These are phyloP conservation scores for Trichoderma atrobrunneum DNA, from an alignment of 2,329 filamentous ascomycete genomes.

Conservation along the genomic window DNA sequence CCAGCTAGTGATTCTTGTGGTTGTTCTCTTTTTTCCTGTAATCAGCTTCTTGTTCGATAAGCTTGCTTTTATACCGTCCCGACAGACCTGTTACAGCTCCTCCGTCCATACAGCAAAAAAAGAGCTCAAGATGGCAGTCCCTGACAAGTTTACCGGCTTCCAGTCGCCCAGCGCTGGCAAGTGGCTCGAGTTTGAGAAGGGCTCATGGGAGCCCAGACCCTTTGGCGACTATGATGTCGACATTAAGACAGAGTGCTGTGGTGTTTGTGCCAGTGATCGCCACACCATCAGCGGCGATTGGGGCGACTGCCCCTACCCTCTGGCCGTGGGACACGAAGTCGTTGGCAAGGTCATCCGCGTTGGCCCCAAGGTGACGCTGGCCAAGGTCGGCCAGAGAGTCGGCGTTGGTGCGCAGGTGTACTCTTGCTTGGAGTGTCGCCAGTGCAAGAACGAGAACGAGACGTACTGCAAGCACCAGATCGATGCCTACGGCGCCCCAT, in stretches of 20 bases:
- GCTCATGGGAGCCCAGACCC: constrained; percentile 77
- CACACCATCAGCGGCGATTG: constrained; percentile 69
- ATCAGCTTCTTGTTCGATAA: neutral
- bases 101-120: neutral
- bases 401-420: constrained; percentile 57
- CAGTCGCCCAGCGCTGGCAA: constrained; percentile 54
- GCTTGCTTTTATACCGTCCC: neutral
- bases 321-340: constrained; percentile 71
- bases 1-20: neutral
- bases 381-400: constrained; percentile 57
- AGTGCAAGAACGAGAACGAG: constrained; percentile 41
- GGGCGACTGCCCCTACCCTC: constrained; percentile 60
- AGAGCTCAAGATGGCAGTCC: constrained; percentile 47
- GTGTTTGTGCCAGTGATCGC: constrained; percentile 70
- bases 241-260: constrained; percentile 79
- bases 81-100: neutral
- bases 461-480: constrained; percentile 40
- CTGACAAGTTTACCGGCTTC: constrained; percentile 61
- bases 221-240: constrained; percentile 87
- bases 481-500: constrained; percentile 51
- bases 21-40: neutral
- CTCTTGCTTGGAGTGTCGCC: constrained; percentile 47
- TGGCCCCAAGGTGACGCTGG: constrained; percentile 48
- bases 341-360: constrained; percentile 67
- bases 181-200: constrained; percentile 63